phyloP scores from a whole-genome alignment of 495 filamentous ascomycete genomes.

The Pyronema domesticum region DNA sequence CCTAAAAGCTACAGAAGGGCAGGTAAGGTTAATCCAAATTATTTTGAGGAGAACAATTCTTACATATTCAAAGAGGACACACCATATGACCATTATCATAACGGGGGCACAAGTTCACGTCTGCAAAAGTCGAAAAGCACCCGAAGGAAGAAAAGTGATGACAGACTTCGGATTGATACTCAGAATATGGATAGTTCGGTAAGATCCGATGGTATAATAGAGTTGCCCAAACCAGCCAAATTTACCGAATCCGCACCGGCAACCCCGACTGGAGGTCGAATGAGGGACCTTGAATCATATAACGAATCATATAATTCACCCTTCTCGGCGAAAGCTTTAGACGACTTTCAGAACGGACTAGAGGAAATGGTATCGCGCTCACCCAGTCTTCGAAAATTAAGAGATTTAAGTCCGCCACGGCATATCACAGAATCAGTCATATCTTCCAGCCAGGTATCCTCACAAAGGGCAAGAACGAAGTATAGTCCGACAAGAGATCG shows the following conservation, averaged over 20 bases:
- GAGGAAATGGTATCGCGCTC: neutral
- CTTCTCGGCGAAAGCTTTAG: no score
- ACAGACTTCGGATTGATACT: neutral
- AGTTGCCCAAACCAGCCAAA: neutral
- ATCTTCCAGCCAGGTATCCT: neutral
- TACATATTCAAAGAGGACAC: constrained; percentile 12
- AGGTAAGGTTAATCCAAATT: constrained; percentile 11
- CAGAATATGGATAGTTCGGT: neutral
- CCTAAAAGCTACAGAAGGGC: neutral
- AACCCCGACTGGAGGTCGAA: constrained; percentile 2
- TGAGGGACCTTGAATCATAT: neutral
- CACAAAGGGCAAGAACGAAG: neutral
- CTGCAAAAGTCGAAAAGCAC: constrained; percentile 14
- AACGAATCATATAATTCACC: neutral
- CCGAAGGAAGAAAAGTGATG: constrained; percentile 12
- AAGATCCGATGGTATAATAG: neutral
- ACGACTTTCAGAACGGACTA: neutral
- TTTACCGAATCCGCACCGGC: constrained; percentile 2
- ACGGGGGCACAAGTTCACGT: constrained; percentile 20
- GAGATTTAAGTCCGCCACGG: neutral
- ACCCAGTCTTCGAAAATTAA: neutral
- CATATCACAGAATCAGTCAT: neutral
- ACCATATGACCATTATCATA: constrained; percentile 15
- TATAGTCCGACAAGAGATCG: constrained; percentile 3
- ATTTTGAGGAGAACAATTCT: constrained; percentile 12